Evolutionary conservation across 495 filamentous ascomycete genomes (phyloP).

Genomic region (Tuber indicum): DNA sequence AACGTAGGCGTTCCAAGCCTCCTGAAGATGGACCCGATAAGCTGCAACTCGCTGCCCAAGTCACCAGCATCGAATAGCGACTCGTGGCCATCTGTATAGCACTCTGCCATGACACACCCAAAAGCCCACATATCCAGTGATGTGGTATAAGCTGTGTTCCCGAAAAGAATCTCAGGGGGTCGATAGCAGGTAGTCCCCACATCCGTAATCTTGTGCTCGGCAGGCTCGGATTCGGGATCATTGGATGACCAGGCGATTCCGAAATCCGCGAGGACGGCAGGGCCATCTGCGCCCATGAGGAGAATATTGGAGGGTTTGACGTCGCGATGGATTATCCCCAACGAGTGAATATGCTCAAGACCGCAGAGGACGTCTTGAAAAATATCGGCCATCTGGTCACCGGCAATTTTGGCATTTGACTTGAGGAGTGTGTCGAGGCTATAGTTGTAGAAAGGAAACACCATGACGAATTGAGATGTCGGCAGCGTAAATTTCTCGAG

Average conservation of each 20-base stretch:
- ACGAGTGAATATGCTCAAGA: conserved; percentile 62
- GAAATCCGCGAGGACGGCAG: conserved; percentile 76
- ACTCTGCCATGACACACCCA: conserved; percentile 74
- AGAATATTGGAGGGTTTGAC: conserved; percentile 89
- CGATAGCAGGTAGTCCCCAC: conserved; percentile 90
- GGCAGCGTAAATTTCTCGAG: conserved; percentile 62
- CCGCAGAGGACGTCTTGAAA: conserved; percentile 44
- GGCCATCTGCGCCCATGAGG: conserved; percentile 56
- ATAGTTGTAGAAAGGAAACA: conserved; percentile 74
- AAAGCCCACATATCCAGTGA: conserved; percentile 84
- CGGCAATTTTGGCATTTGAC: neutral
- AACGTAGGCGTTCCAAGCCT: conserved; percentile 76
- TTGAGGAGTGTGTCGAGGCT: conserved; percentile 60
- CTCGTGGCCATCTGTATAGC: conserved; percentile 48
- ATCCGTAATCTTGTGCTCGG: conserved; percentile 71
- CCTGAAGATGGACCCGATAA: conserved; percentile 85
- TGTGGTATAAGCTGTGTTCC: conserved; percentile 61
- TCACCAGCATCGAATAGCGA: conserved; percentile 79
- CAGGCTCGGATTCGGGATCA: conserved; percentile 56
- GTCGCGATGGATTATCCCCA: conserved; percentile 82
- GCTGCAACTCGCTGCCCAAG: conserved; percentile 81
- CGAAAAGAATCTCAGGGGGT: conserved; percentile 85
- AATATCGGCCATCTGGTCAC: neutral
- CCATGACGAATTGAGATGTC: conserved; percentile 64
- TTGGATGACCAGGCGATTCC: conserved; percentile 72